Percentiles rank a stretch among this genome's conserved stretches.
Conservation (phyloP, 768 basidiomycete species). For the Collybia sordida region DNA sequence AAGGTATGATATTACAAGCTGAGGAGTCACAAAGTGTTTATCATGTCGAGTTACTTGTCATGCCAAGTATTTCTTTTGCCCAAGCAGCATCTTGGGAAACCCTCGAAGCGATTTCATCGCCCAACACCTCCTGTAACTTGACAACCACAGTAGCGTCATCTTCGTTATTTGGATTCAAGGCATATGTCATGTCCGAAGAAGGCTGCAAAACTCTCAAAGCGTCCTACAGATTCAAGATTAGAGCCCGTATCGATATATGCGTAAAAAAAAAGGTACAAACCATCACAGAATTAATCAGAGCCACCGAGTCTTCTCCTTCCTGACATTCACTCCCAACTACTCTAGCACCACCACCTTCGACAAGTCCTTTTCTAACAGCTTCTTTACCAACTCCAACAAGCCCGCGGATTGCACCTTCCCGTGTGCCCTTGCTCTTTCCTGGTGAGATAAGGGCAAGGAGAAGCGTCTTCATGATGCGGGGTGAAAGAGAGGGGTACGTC, state of each 20-base stretch:
- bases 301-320: conserved; percentile 33
- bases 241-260: not conserved
- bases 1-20: too few species aligned
- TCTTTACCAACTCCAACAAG: conserved; percentile 84
- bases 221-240: conserved; percentile 37
- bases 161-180: conserved; percentile 48
- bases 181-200: conserved; percentile 55
- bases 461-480: conserved; percentile 92
- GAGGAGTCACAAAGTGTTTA: not conserved
- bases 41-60: conserved; percentile 13
- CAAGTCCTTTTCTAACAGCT: conserved; percentile 77
- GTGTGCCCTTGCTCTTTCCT: conserved; percentile 73
- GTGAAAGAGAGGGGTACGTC: conserved; percentile 85
- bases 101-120: conserved; percentile 59
- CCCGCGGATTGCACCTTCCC: conserved; percentile 89
- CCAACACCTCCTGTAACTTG: conserved; percentile 54
- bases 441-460: conserved; percentile 78
- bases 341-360: conserved; percentile 78
- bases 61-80: conserved; percentile 58
- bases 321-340: conserved; percentile 70
- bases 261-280: conserved; percentile 32
- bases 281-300: conserved; percentile 61
- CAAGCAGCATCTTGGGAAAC: conserved; percentile 61
- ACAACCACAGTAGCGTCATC: conserved; percentile 46
- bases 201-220: conserved; percentile 62